Base-by-base conservation (phyloP, 2,329 filamentous ascomycete species). In the Chrysosporium queenslandicum region DNA sequence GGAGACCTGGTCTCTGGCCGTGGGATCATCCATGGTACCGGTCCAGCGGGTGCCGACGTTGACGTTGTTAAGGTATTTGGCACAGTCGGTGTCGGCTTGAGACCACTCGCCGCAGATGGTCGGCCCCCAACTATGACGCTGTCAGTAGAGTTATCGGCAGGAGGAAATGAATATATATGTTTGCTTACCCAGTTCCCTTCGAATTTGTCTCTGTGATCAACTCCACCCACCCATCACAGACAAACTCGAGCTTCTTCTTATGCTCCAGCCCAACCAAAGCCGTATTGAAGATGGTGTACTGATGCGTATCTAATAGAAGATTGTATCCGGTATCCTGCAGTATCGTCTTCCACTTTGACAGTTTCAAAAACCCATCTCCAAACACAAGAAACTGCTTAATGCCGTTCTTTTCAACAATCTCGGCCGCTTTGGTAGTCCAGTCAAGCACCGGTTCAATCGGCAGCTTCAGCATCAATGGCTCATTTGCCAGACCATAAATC, bases 61-160 rank as follows among this genome's bases (percentile, higher is more conserved):
- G 34, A 96, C 88, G 68, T 95, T 91, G 69, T 94, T 97, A 61
- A 98, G 79, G 69, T 87, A 82, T 54, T 77, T 69, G 0, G 89
- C 83, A 72, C 92, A 98, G 73, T 98, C 92, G 1, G 92, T 96
- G 70, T 98, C 92, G 36, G 92, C 91, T 73, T 97, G 91, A 0
- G 86, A 91, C 89, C 90, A 98, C 75, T 98, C 92, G 59, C 91
- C 92, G 67, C 94, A 90, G 59, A 97, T 81, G 16, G 89, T 97
- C 0, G 91, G 90, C 0, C 92, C 92, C 72, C 91, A 98, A 8
- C 74, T 75, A 46, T 36, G 37, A 51, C 5, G 20, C 12, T 41
- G 30, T 50, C 53, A 51, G 27, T n/a, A 16, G n/a, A 14, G 29
- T 32, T 34, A 46, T 14, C 34, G 21, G 9, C 14, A 18, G 11